A percentile compares a stretch with the other conserved stretches of the same genome.
phyloP scores from a whole-genome alignment of 2,329 filamentous ascomycete genomes.

The Xylaria sp. region DNA sequence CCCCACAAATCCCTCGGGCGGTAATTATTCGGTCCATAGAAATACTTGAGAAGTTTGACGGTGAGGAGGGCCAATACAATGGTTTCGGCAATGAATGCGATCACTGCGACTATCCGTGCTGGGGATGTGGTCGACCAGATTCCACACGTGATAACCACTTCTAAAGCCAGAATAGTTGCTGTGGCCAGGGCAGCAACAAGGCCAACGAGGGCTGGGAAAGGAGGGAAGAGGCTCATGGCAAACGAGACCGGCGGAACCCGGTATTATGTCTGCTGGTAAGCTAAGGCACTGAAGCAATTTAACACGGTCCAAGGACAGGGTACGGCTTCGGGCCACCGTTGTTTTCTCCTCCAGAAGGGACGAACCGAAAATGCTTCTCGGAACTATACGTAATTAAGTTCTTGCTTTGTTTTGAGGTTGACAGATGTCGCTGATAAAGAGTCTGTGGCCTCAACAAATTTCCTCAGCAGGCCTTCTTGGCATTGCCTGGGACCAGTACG shows the following conservation, averaged over 20 bases:
- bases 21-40: constrained; percentile 34
- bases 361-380: neutral
- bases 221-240: constrained; percentile 44
- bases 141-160: constrained; percentile 48
- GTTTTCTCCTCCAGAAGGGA: neutral
- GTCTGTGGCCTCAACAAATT: neutral
- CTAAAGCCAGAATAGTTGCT: constrained; percentile 46
- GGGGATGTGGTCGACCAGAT: constrained; percentile 39
- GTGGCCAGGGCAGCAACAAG: constrained; percentile 47
- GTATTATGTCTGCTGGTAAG: neutral
- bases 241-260: constrained; percentile 6
- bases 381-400: neutral
- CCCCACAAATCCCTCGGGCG: constrained; percentile 37
- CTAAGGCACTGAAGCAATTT: neutral
- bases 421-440: neutral
- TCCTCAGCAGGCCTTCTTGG: neutral
- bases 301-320: neutral
- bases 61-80: constrained; percentile 45
- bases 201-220: constrained; percentile 47
- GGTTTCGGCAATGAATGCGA: constrained; percentile 47
- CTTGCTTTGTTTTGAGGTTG: neutral
- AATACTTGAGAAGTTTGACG: constrained; percentile 42
- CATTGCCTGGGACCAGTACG: neutral
- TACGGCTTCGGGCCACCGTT: neutral
- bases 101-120: constrained; percentile 45